Percentiles rank a stretch among this genome's conserved stretches.
These are phyloP conservation scores for Termitomyces titanicus DNA, from an alignment of 768 basidiomycete species.

Conservation along the genomic window DNA sequence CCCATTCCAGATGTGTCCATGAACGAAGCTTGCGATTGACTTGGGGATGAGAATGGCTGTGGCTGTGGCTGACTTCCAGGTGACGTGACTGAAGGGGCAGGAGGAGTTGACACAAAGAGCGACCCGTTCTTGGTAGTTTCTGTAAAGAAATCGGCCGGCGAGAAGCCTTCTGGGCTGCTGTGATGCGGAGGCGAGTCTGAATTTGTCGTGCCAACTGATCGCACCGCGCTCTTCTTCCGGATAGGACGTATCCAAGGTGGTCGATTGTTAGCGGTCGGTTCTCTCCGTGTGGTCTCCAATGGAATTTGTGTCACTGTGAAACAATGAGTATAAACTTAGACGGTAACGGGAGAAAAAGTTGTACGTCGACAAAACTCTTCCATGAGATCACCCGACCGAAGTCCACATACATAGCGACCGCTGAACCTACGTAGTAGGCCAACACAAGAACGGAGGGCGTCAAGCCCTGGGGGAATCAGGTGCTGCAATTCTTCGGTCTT, in stretches of 20 bases:
- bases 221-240: slow-evolving; percentile 62
- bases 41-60: slow-evolving; percentile 10
- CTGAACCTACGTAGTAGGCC: slow-evolving; percentile 86
- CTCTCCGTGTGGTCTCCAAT: slow-evolving; percentile 62
- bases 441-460: slow-evolving; percentile 85
- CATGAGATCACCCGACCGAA: slow-evolving; percentile 88
- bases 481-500: slow-evolving; percentile 74
- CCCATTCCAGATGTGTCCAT: slow-evolving; percentile 34
- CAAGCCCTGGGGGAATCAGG: slow-evolving; percentile 77
- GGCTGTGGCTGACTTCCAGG: slow-evolving; percentile 9
- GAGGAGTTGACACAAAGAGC: slow-evolving; percentile 18
- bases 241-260: slow-evolving; percentile 91
- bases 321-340: slow-evolving; percentile 5
- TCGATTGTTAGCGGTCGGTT: slow-evolving; percentile 45
- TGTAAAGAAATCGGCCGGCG: slow-evolving; percentile 61
- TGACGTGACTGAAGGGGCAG: slow-evolving; percentile 8
- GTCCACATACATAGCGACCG: slow-evolving; percentile 87
- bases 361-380: slow-evolving; percentile 90
- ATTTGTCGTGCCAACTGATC: slow-evolving; percentile 34
- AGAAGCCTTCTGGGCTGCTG: slow-evolving; percentile 65
- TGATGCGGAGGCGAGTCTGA: slow-evolving; percentile 43
- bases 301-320: slow-evolving; percentile 77
- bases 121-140: slow-evolving; percentile 37
- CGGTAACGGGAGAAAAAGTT: slow-evolving; percentile 19
- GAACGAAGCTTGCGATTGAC: slow-evolving; percentile 22